Conservation (phyloP, 2,329 filamentous ascomycete species). For the Neopestalotiopsis clavispora region DNA sequence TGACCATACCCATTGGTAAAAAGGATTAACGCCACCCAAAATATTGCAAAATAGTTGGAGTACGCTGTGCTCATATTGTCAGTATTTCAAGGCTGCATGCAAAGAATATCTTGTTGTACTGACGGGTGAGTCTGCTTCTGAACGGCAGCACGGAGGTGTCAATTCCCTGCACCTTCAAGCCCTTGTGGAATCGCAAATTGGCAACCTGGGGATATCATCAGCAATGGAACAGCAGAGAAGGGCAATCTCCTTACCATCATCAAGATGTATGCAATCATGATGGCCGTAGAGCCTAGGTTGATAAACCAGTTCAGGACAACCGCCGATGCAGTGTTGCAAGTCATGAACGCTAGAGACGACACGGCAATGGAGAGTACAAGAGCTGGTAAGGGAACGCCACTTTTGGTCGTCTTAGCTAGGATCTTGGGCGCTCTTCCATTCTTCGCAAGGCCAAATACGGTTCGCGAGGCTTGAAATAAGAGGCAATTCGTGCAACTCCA, state of each 20-base stretch:
- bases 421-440: slow-evolving; percentile 19
- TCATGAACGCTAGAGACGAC: background rate
- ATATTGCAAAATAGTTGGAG: background rate
- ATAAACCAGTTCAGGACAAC: background rate
- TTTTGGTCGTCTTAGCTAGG: slow-evolving; percentile 13
- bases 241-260: background rate
- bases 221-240: background rate
- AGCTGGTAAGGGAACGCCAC: slow-evolving; percentile 13
- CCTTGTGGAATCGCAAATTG: background rate
- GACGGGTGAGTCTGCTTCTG: background rate
- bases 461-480: slow-evolving; percentile 37
- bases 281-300: background rate
- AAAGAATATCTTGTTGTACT: background rate
- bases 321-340: background rate
- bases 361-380: background rate
- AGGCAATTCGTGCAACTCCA: slow-evolving; percentile 47
- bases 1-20: background rate
- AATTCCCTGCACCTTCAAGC: background rate
- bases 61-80: background rate
- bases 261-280: background rate
- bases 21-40: background rate
- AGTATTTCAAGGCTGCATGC: background rate
- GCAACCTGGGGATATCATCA: background rate
- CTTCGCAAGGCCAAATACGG: slow-evolving; percentile 21
- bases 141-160: background rate